Conservation (phyloP, 306 rosid species). For the barrel medic (Medicago truncatula) region MtrunA17r5.0-ANR NC_053044.1:44372501-44373000, state of each 20-base stretch:
- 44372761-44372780: conserved; percentile 51
- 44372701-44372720: conserved; percentile 66
- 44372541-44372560: conserved; percentile 59
- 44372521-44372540: conserved; percentile 60
- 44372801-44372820: conserved; percentile 69
- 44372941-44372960: too few relatives aligned
- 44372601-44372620: conserved; percentile 67
- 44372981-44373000: too few relatives aligned
- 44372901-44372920: too few relatives aligned
- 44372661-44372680: conserved; percentile 65
- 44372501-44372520: conserved; percentile 61
- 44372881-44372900: neutral
- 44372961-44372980: too few relatives aligned
- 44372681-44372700: conserved; percentile 64
- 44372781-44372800: conserved; percentile 71
- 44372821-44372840: conserved; percentile 71
- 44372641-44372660: conserved; percentile 56
- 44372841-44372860: conserved; percentile 77
- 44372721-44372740: conserved; percentile 71
- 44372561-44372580: conserved; percentile 55
- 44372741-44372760: conserved; percentile 65
- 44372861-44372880: conserved; percentile 68
- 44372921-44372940: too few relatives aligned
- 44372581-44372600: conserved; percentile 60
- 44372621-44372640: conserved; percentile 60